Conservation (phyloP, 768 basidiomycete species). For the Kwoniella dendrophila region DNA sequence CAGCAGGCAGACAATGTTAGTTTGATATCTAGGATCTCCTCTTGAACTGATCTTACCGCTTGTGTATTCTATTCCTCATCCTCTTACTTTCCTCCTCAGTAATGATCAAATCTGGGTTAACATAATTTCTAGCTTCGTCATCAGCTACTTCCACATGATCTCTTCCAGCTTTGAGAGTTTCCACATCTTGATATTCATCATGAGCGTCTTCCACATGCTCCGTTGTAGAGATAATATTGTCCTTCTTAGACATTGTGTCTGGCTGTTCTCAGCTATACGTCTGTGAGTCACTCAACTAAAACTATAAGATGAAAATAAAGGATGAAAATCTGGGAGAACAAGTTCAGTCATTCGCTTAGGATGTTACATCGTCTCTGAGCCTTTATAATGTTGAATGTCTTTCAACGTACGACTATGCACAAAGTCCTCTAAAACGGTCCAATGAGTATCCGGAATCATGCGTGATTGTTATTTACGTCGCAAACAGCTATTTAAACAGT, state of each 20-base stretch:
- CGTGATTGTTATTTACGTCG: no score
- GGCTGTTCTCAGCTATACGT: no score
- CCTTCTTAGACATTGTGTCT: constrained; percentile 11
- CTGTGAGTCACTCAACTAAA: no score
- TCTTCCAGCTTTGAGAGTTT: constrained; percentile 2
- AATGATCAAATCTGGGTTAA: constrained; percentile 33
- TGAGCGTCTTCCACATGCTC: constrained; percentile 1
- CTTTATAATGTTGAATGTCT: no score
- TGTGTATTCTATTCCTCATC: constrained; percentile 29
- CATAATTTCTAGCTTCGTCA: constrained; percentile 30
- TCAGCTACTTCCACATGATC: constrained; percentile 16
- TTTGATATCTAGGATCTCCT: neutral
- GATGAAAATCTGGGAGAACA: no score
- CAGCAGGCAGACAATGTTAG: constrained; percentile 1
- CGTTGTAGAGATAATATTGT: neutral
- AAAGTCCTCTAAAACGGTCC: no score
- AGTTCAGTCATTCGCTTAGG: no score
- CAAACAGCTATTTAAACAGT: no score
- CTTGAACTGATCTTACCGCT: constrained; percentile 15
- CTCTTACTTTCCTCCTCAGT: constrained; percentile 50
- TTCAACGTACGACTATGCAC: no score
- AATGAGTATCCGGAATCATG: no score
- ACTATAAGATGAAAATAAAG: no score
- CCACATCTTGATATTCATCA: constrained; percentile 2
- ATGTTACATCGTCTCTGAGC: no score